phyloP scores from a whole-genome alignment of 2,329 filamentous ascomycete species.

The Ilyonectria destructans region DNA sequence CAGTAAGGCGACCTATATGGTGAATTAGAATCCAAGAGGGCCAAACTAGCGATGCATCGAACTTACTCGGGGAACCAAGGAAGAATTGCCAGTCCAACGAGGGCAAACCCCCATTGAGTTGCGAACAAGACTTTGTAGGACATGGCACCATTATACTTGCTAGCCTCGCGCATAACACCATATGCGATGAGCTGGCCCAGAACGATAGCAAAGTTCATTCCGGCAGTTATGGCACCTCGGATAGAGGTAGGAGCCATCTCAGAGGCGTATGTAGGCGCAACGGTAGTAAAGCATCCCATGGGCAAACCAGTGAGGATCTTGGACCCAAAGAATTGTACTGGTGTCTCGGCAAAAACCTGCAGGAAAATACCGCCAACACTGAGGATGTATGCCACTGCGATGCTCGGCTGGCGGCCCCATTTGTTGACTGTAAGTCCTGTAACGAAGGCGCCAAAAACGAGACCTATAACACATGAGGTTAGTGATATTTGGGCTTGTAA shows the following conservation, averaged over 20 bases:
- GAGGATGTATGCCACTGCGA: conserved; percentile 10
- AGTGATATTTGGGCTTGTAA: background rate
- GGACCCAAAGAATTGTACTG: conserved; percentile 11
- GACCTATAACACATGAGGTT: background rate
- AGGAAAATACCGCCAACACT: conserved; percentile 22
- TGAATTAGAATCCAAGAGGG: no score
- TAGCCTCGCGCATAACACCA: conserved; percentile 45
- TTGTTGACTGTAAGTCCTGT: conserved; percentile 16
- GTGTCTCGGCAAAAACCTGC: conserved; percentile 17
- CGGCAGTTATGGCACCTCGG: conserved; percentile 43
- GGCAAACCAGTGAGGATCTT: conserved; percentile 29
- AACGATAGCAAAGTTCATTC: conserved; percentile 48
- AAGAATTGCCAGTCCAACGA: conserved; percentile 46
- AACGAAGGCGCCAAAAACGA: conserved; percentile 16
- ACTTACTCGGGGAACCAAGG: conserved; percentile 53
- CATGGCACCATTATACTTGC: conserved; percentile 42
- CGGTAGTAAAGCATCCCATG: conserved; percentile 41
- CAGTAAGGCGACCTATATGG: conserved; percentile 47
- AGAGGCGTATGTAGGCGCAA: conserved; percentile 42
- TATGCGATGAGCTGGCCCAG: conserved; percentile 42
- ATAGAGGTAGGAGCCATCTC: conserved; percentile 47
- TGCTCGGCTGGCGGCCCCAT: conserved; percentile 12
- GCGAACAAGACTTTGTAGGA: conserved; percentile 51
- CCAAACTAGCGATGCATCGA: no score
- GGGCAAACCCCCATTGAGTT: conserved; percentile 53